Conservation (phyloP, 495 filamentous ascomycete genomes). For the Talaromyces adpressus region DNA sequence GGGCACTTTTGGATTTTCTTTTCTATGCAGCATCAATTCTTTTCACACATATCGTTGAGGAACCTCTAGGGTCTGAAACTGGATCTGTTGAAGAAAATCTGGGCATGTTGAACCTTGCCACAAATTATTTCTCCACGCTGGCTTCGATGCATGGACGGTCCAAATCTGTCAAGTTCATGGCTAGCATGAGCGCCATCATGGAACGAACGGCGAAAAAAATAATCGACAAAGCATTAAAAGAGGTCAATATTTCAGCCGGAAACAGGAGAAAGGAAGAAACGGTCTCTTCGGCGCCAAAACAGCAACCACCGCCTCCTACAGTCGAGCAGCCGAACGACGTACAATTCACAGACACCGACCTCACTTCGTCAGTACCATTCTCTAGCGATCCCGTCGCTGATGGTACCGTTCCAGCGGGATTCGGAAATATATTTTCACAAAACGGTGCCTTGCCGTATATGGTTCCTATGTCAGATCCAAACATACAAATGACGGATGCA, state of each 20-base stretch:
- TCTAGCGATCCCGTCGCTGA: background rate
- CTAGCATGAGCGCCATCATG: slow-evolving; percentile 80
- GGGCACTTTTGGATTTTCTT: slow-evolving; percentile 92
- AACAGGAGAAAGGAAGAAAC: slow-evolving; percentile 10
- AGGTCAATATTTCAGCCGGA: background rate
- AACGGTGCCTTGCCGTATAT: background rate
- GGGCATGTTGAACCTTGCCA: slow-evolving; percentile 76
- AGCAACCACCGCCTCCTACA: background rate
- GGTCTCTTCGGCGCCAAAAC: slow-evolving; percentile 8
- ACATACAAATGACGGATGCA: background rate
- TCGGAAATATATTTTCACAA: background rate
- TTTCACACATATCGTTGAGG: slow-evolving; percentile 90
- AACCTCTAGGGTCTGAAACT: slow-evolving; percentile 63
- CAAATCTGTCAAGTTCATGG: slow-evolving; percentile 80
- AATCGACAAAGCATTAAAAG: slow-evolving; percentile 78
- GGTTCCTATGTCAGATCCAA: background rate
- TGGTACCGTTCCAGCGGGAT: background rate
- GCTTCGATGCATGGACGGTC: slow-evolving; percentile 56
- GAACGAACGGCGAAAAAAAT: slow-evolving; percentile 83
- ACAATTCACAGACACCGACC: background rate
- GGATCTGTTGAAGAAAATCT: slow-evolving; percentile 66
- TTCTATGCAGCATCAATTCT: slow-evolving; percentile 87
- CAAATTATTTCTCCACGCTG: slow-evolving; percentile 76
- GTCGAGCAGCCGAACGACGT: background rate
- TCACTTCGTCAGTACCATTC: background rate